Percentiles rank a stretch among this genome's conserved stretches.
Evolutionary conservation across 2,329 filamentous ascomycete species (phyloP).

Genomic region (Fusarium pseudocircinatum): DNA sequence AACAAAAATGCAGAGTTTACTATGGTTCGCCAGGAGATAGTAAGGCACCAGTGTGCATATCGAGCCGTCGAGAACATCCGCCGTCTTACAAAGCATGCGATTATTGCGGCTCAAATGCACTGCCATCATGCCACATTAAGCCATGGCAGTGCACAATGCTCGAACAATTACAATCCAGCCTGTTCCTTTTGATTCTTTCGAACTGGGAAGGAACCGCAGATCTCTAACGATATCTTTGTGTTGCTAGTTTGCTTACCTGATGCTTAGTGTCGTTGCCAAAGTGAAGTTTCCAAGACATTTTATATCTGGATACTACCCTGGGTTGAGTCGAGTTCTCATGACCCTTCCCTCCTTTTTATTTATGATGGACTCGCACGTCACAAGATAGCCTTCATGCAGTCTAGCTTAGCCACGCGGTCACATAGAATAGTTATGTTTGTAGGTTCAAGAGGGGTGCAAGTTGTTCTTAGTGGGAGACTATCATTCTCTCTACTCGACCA

Average conservation of each 20-base stretch:
- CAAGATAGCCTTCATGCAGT: constrained; percentile 4
- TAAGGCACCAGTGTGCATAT: constrained; percentile 19
- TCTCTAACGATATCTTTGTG: neutral
- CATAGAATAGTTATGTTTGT: neutral
- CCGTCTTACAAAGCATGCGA: constrained; percentile 12
- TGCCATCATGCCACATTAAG: constrained; percentile 20
- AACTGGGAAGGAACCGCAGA: neutral
- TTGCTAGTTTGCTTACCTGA: neutral
- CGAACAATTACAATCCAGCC: neutral
- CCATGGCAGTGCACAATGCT: constrained; percentile 11
- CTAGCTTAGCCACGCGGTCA: neutral
- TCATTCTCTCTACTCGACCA: constrained; percentile 9
- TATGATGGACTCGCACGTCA: neutral
- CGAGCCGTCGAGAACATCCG: neutral
- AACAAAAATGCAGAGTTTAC: neutral
- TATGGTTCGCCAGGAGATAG: constrained; percentile 16
- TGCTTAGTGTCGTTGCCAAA: neutral
- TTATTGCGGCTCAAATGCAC: constrained; percentile 14
- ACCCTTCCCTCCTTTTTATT: neutral
- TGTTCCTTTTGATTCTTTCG: neutral
- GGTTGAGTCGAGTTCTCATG: neutral
- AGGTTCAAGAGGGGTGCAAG: neutral
- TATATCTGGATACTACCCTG: constrained; percentile 15
- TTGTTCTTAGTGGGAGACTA: constrained; percentile 1
- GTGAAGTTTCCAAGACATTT: constrained; percentile 15